Base-by-base conservation (phyloP, 2,329 filamentous ascomycete species). In the Colletotrichum orbiculare region DNA sequence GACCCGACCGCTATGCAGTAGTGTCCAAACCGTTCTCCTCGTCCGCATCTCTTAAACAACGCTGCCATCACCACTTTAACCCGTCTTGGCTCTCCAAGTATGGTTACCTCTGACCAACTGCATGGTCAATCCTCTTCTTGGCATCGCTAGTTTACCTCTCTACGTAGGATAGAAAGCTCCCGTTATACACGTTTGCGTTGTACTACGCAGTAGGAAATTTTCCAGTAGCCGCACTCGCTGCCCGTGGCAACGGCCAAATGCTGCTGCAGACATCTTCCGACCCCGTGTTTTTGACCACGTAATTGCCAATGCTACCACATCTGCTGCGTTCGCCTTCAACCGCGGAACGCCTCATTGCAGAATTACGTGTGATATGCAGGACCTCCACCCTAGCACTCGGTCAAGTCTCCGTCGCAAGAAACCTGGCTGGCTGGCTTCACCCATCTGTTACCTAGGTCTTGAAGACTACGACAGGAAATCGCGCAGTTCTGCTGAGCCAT, bases 261-360 rank as follows among this genome's bases (percentile, higher is more conserved):
- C 56, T 60, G 48, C 49, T 38, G 42, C 34, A 65, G 57, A 47
- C 37, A 64, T 64, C 45, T 60, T 60, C 61, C 61, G 55, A 37
- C 49, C 54, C 54, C 54, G 47, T 54, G 48, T 53, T 42, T 37
- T 33, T 52, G 48, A 15, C 49, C 49, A 48, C 49, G 48, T 54
- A n/a, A 54, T 43, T 54, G 34, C 49, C 45, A 52, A 55, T 65
- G 62, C 10, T 47, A 61, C 62, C 57, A 52, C 37, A 37, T 45
- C 39, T 46, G 54, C 59, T 59, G 48, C 57, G 55, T 49, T 64
- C 55, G 45, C 60, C 11, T 59, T 15, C 25, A 39, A 46, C 12
- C 15, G 15, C 43, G 43, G 43, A 17, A 46, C 25, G 43, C 49
- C 33, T 34, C 37, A 33, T 13, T 25, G 25, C 25, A 25, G 25